Conservation (phyloP, 108 stramenopile species). For the Aurantiochytrium sp. region DNA sequence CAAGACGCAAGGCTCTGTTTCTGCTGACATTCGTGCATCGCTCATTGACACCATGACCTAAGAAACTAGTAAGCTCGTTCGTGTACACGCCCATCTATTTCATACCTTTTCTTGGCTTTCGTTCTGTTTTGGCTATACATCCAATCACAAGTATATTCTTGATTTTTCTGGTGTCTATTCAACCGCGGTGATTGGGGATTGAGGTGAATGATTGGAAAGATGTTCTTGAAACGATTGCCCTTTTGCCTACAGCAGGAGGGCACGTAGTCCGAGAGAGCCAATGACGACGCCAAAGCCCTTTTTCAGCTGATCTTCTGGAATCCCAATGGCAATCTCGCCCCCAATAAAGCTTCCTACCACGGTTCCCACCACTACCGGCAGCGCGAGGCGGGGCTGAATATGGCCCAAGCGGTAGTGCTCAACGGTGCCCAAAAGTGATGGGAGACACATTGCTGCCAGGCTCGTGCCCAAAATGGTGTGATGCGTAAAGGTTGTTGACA, state of each 20-base stretch:
- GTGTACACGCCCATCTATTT: not conserved
- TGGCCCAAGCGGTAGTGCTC: not conserved
- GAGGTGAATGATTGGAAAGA: too few relatives aligned
- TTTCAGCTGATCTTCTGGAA: not conserved
- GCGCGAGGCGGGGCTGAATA: not conserved
- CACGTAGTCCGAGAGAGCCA: not conserved
- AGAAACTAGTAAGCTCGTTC: not conserved
- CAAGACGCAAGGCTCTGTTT: not conserved
- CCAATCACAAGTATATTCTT: too few relatives aligned
- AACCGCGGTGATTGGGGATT: too few relatives aligned
- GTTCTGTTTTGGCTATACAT: too few relatives aligned
- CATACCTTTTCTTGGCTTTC: not conserved
- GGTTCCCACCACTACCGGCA: not conserved
- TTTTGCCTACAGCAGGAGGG: not conserved
- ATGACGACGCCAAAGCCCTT: not conserved
- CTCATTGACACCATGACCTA: conserved; percentile 18
- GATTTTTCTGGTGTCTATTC: too few relatives aligned
- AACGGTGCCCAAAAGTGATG: not conserved
- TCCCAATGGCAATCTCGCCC: not conserved
- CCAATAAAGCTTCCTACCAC: not conserved
- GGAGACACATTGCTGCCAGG: not conserved
- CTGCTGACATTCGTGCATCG: not conserved
- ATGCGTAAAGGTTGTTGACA: not conserved
- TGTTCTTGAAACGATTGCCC: too few relatives aligned
- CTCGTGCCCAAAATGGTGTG: not conserved